Percentiles rank a stretch among this genome's conserved stretches.
Conservation (phyloP, 768 basidiomycete genomes). For the Cystofilobasidium bisporidii region DNA sequence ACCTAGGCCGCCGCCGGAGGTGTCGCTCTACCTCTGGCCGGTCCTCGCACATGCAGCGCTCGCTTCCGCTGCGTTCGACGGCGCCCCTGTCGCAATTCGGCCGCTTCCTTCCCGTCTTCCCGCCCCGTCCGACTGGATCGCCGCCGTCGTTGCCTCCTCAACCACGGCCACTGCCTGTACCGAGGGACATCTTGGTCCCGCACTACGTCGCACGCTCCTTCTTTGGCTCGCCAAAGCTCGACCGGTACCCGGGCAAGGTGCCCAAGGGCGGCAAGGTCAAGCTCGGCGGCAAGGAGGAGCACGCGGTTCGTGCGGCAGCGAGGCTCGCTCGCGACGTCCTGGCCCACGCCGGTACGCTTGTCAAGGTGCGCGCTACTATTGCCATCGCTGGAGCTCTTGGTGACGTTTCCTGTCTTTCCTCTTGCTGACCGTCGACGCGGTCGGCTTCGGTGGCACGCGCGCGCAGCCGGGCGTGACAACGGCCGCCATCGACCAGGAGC, state of each 20-base stretch:
- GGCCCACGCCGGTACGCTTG: slow-evolving; percentile 52
- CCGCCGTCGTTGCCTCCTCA: slow-evolving; percentile 23
- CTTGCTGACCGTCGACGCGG: not conserved
- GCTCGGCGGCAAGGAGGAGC: slow-evolving; percentile 52
- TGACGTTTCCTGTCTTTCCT: not conserved
- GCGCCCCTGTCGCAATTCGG: slow-evolving; percentile 19
- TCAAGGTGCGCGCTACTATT: slow-evolving; percentile 31
- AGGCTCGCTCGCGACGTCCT: slow-evolving; percentile 52
- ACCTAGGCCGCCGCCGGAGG: not conserved
- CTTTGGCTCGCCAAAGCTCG: slow-evolving; percentile 28
- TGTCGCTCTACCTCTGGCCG: no score
- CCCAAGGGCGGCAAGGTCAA: slow-evolving; percentile 42
- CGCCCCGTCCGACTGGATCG: not conserved
- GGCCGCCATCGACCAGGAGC: slow-evolving; percentile 56
- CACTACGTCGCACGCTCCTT: slow-evolving; percentile 46
- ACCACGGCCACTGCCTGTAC: slow-evolving; percentile 44
- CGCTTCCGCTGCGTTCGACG: not conserved
- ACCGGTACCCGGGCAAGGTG: not conserved
- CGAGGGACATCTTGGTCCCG: slow-evolving; percentile 50
- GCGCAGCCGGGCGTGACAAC: slow-evolving; percentile 49
- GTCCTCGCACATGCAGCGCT: not conserved
- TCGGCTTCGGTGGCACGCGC: no score
- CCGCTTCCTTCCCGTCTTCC: slow-evolving; percentile 12
- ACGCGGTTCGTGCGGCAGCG: slow-evolving; percentile 49
- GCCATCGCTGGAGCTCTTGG: no score